Base-by-base conservation (phyloP, 2,329 filamentous ascomycete genomes). In the Furcasterigmium sp. region DNA sequence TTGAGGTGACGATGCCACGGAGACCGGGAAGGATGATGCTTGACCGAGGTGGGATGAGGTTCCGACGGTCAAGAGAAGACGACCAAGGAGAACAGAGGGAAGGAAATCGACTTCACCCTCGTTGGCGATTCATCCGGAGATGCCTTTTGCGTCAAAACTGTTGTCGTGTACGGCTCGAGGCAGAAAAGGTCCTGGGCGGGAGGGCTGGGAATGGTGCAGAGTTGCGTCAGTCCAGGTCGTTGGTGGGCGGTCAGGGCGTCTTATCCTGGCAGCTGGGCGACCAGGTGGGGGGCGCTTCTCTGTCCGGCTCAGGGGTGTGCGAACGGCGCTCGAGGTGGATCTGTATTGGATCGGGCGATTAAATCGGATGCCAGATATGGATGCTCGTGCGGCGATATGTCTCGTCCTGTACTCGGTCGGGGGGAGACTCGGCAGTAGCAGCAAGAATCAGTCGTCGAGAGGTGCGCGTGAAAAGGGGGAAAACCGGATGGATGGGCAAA, bases 81-180 rank as follows among this genome's bases (percentile, higher is more conserved):
- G 18, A n/a, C n/a, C n/a, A n/a, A 32, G 25, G 14, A 30, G 26
- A 41, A 38, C 20, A 38, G 17, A 41, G 39, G 43, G 37, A 40
- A 37, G 25, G 36, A 38, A 35, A 41, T 28, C 9, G 11, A 19
- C 23, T 17, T 32, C 23, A 18, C 14, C n/a, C 35, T 39, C 37
- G 34, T 18, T 17, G 28, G 46, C 43, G 46, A 48, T 39, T 50
- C 48, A 50, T 50, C 25, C 48, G 47, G 41, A 28, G 23, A 9
- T 10, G 18, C 14, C 17, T 21, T 19, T 38, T 21, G 23, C 19
- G 6, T 20, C 32, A 15, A 35, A n/a, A 35, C 32, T 4, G 32
- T 15, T 9, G 32, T 35, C 32, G 32, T 17, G 32, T 17, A 9
- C 32, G n/a, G n/a, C 5, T 35, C 23, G 11, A 26, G 23, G 11